Conservation (phyloP, 257 asterid species). For the Fraxinus cuspidata region DNA sequence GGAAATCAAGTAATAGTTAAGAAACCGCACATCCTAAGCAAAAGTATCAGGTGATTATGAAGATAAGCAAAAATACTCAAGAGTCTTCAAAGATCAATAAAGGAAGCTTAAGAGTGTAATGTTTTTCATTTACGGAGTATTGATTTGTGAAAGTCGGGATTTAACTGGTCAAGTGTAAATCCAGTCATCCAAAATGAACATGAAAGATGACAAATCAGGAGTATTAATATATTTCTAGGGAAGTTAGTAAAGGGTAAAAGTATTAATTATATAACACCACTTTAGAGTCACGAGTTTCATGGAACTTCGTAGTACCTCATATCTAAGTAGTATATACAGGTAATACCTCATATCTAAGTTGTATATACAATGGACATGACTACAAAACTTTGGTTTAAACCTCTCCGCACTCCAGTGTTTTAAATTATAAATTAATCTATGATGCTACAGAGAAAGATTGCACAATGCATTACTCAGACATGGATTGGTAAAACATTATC, state of each 20-base stretch:
- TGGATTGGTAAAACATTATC: background rate
- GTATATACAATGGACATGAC: background rate
- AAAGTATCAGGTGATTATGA: background rate
- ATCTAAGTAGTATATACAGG: background rate
- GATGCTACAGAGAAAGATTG: constrained; percentile 2
- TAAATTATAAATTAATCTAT: no score
- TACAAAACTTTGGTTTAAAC: background rate
- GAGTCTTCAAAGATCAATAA: background rate
- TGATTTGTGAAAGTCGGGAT: background rate
- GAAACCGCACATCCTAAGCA: background rate
- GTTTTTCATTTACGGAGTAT: constrained; percentile 18
- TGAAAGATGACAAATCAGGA: background rate
- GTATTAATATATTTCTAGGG: background rate
- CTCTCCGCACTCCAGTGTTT: background rate
- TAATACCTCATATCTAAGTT: no score
- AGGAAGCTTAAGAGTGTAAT: background rate
- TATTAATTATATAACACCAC: constrained; percentile 2
- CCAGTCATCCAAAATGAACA: constrained; percentile 11
- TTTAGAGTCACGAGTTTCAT: background rate
- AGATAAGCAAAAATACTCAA: background rate
- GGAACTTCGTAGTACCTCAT: background rate
- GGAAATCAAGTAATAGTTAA: background rate
- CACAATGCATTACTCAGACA: background rate
- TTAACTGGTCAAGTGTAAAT: background rate
- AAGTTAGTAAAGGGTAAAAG: background rate